Evolutionary conservation across 805 yeast species (phyloP), one percentile per base, ranked within the genome.

Genomic region (Candida rishiriensis): DNA sequence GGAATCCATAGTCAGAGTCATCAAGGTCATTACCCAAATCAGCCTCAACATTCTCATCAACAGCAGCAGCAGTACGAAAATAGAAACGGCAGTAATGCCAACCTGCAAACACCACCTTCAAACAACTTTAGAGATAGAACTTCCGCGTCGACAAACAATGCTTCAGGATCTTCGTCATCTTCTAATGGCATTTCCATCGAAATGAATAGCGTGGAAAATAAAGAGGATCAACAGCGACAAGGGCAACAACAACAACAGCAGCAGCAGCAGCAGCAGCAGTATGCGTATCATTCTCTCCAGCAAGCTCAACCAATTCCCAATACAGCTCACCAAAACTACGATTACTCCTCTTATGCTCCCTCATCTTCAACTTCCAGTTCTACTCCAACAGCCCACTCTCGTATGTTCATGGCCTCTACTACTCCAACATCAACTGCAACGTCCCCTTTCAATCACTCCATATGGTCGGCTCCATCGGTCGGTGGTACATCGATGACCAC

Each of bases 381-480:
- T 15, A 36, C 44, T 8, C 36, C 48, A 29, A 30, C 44, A 38
- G 32, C 40, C 12, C 43, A 39, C 9, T 40, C 47, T 2, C 42
- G 46, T 15, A 26, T 48, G 14, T 46, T 41, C 16, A 34, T 43
- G 29, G 44, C 54, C 31, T 43, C 52, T 1, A 42, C 47, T 12
- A 47, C 52, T 2, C 53, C 52, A 16, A 39, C 51, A n/a, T 38
- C 41, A 30, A 41, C 48, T 13, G 52, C 59, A 5, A 49, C 58
- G 3, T 57, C 63, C 11, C 60, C 61, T 4, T 53, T 55, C 41
- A 54, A 52, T 15, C 52, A 47, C 35, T 53, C 59, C 9, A 56
- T 56, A 15, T 56, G 60, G 60, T 49, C 53, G 5, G 42, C 41
- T 10, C 41, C 54, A 11, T 36, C 53, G 1, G 32, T 31, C 9